Conservation (phyloP, 2,329 filamentous ascomycete genomes). For the Cadophora luteo-olivacea region DNA sequence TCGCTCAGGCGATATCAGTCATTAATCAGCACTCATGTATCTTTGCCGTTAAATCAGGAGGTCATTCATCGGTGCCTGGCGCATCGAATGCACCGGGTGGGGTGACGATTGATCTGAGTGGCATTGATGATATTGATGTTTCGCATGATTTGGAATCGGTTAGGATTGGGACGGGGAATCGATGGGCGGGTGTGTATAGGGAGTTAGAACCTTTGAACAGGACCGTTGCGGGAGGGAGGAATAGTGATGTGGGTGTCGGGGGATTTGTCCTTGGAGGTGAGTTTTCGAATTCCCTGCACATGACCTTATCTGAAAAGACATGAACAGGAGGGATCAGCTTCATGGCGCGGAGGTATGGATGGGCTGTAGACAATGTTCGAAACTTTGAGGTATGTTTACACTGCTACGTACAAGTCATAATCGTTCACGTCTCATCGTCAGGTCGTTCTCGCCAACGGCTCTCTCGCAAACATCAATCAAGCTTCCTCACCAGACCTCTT, state of each 20-base stretch:
- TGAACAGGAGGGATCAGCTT: slow-evolving; percentile 22
- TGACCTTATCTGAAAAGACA: background rate
- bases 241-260: slow-evolving; percentile 30
- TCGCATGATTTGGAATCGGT: slow-evolving; percentile 40
- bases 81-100: slow-evolving; percentile 57
- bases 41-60: slow-evolving; percentile 35
- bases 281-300: background rate
- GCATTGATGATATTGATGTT: slow-evolving; percentile 35
- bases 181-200: slow-evolving; percentile 49
- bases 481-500: slow-evolving; percentile 40
- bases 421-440: slow-evolving; percentile 1
- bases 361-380: slow-evolving; percentile 30
- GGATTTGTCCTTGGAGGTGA: slow-evolving; percentile 29
- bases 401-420: background rate
- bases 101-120: slow-evolving; percentile 54
- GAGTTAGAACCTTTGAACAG: slow-evolving; percentile 44
- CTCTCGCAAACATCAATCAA: slow-evolving; percentile 38
- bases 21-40: slow-evolving; percentile 26
- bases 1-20: slow-evolving; percentile 23
- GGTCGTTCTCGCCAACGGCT: slow-evolving; percentile 44
- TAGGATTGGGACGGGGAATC: slow-evolving; percentile 46
- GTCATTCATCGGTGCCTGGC: slow-evolving; percentile 45
- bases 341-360: slow-evolving; percentile 28
- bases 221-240: slow-evolving; percentile 47
- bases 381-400: slow-evolving; percentile 25